Conservation (phyloP, 2,329 filamentous ascomycete species). For the Fusarium globosum region DNA sequence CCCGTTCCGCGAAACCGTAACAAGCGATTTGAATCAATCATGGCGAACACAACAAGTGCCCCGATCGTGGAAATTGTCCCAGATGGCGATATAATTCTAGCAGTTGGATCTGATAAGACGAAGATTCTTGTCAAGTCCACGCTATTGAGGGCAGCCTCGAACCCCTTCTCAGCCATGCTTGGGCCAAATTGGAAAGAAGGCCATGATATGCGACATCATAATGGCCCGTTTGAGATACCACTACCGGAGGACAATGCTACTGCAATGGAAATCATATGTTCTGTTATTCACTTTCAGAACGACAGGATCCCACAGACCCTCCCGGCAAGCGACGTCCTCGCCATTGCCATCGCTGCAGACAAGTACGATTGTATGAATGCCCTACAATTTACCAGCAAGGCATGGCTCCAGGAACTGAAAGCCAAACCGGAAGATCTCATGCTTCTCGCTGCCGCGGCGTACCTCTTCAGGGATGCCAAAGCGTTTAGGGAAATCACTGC, state of each 20-base stretch:
- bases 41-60: accelerated
- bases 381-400: accelerated
- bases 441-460: accelerated
- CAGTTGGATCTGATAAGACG: background rate
- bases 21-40: background rate
- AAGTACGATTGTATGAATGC: background rate
- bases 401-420: accelerated
- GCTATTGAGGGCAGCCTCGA: background rate
- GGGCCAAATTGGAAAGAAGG: background rate
- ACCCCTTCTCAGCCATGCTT: accelerated
- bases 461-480: accelerated
- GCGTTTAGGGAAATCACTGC: accelerated
- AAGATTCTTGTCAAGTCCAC: background rate
- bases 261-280: background rate
- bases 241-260: background rate
- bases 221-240: accelerated
- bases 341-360: accelerated
- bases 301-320: background rate
- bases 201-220: accelerated
- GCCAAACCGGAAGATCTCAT: accelerated
- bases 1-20: too few relatives aligned
- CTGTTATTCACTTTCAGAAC: background rate
- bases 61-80: background rate
- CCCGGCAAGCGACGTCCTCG: background rate
- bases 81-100: background rate